phyloP scores from a whole-genome alignment of 2,329 filamentous ascomycete species.

The Coniochaeta sp. region DNA sequence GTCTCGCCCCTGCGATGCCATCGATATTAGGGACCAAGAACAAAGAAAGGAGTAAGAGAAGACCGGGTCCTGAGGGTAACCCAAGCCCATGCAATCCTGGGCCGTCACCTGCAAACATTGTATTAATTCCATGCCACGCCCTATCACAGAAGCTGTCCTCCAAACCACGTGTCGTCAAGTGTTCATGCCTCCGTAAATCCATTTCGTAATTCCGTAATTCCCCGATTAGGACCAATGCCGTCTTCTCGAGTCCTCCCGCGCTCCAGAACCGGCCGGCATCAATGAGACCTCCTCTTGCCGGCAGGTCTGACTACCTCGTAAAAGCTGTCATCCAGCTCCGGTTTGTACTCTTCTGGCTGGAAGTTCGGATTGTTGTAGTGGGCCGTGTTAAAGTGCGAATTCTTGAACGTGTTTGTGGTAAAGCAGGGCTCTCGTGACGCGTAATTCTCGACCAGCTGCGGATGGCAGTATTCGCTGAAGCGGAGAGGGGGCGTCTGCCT shows the following conservation, averaged over 20 bases:
- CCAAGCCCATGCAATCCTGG: too few species aligned
- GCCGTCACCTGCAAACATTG: too few species aligned
- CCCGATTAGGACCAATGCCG: background rate
- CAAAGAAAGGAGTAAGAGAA: background rate
- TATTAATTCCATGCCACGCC: background rate
- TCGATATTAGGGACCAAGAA: background rate
- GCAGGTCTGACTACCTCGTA: background rate
- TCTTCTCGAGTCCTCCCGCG: background rate
- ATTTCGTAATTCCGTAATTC: background rate
- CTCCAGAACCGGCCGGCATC: background rate
- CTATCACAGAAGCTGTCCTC: background rate
- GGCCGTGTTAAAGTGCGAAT: slow-evolving; percentile 58
- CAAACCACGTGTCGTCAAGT: background rate
- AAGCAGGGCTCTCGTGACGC: slow-evolving; percentile 35
- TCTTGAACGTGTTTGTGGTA: slow-evolving; percentile 54
- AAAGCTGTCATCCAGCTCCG: slow-evolving; percentile 27
- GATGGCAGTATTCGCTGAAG: slow-evolving; percentile 49
- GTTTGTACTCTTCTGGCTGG: slow-evolving; percentile 45
- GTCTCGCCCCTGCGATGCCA: background rate
- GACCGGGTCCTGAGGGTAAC: background rate
- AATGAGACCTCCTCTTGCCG: slow-evolving; percentile 3
- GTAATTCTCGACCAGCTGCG: slow-evolving; percentile 25
- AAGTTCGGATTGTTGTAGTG: slow-evolving; percentile 61
- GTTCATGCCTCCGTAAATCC: background rate
- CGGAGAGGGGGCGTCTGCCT: slow-evolving; percentile 29